phyloP scores from a whole-genome alignment of 371 early-diverging fungal species.

The Rhizopus sp. region DNA sequence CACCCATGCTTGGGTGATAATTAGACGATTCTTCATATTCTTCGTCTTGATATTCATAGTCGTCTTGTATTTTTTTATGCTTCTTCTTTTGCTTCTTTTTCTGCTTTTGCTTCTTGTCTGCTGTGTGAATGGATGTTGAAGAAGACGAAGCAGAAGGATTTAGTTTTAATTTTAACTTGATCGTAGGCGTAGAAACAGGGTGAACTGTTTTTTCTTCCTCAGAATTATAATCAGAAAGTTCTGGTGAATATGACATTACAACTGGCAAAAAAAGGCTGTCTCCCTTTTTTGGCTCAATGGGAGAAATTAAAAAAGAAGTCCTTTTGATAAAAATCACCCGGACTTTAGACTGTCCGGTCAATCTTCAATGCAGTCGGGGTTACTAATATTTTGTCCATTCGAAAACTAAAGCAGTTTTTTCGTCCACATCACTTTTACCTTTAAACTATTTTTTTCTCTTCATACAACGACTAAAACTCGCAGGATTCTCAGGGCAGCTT shows the following conservation, averaged over 20 bases:
- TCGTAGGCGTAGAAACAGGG: constrained; percentile 25
- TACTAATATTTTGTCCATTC: too few relatives aligned
- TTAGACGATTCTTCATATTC: constrained; percentile 12
- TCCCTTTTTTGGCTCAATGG: too few relatives aligned
- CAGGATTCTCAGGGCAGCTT: too few relatives aligned
- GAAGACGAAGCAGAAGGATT: constrained; percentile 27
- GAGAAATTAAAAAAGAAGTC: too few relatives aligned
- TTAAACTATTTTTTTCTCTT: too few relatives aligned
- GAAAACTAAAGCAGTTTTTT: too few relatives aligned
- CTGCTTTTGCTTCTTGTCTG: constrained; percentile 35
- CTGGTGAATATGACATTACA: constrained; percentile 37
- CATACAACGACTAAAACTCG: too few relatives aligned
- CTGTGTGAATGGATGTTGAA: constrained; percentile 1
- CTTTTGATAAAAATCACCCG: too few relatives aligned
- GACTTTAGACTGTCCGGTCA: too few relatives aligned
- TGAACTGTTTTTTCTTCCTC: constrained; percentile 16
- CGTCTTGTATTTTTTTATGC: constrained; percentile 30
- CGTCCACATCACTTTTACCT: too few relatives aligned
- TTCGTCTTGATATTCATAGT: constrained; percentile 23
- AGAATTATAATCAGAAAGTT: constrained; percentile 32
- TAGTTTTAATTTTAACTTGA: constrained; percentile 42
- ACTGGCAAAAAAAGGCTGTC: too few relatives aligned
- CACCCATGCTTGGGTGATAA: constrained; percentile 16
- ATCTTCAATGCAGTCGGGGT: too few relatives aligned
- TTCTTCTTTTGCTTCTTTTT: constrained; percentile 50